Base-by-base conservation (phyloP, 352 stramenopile genomes). In the Plasmopara viticola region DNA sequence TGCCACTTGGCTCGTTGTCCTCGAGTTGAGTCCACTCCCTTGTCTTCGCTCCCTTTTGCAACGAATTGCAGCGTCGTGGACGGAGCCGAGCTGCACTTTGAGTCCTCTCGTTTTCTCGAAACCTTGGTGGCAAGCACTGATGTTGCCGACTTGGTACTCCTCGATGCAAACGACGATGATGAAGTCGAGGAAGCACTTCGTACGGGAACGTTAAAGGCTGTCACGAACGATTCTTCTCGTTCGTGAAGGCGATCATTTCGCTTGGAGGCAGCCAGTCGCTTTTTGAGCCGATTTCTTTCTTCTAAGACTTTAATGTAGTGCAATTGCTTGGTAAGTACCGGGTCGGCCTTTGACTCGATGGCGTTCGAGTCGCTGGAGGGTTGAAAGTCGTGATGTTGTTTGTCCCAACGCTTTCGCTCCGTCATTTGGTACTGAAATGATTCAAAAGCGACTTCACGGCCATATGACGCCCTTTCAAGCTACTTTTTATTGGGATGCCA, bases 281-380 rank as follows among this genome's bases (percentile, higher is more conserved):
- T 93, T 59, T 84, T 84, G 17, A 93, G 64, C 2, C 82, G 75
- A 41, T 93, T 90, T 49, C 79, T 74, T 57, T 93, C 82, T 44
- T 93, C 82, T 34, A 93, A 59, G 52, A 90, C 84, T 63, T 84
- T 84, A 51, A 93, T 82, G 57, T 90, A 93, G 66, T 90, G 75
- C 28, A 74, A 53, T 55, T 90, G 79, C 66, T 87, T 89, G 54
- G 88, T 77, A 10, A 84, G 56, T 45, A 87, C 75, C 0, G 78
- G 71, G 35, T 87, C 79, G 10, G 46, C 42, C 37, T 65, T 65
- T 4, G 56, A 17, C 9, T 67, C 52, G 8, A 9, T 44, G 12
- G 30, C 8, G 20, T 4, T 35, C 12, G 3, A 49, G 1, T 5
- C 14, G 28, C 4, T 39, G 9, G 41, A 17, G 2, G 59, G 55